A percentile compares a stretch with the other conserved stretches of the same genome.
Evolutionary conservation across 805 yeast genomes (phyloP).

Genomic region (Kurtzmaniella cleridarum): DNA sequence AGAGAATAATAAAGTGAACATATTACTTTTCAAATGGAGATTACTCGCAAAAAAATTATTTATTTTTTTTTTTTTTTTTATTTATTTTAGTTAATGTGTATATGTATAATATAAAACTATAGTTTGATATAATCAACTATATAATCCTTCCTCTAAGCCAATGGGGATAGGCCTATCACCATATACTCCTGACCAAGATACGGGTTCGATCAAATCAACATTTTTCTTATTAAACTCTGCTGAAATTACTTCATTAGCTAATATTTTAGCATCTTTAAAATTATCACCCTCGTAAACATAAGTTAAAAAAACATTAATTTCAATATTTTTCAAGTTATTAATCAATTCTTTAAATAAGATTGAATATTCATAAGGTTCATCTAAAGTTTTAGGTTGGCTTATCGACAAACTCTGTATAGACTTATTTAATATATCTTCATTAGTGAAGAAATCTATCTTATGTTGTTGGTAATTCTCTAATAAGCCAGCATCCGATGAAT

Average conservation of each 20-base stretch:
- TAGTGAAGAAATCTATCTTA: slow-evolving; percentile 19
- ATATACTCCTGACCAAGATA: slow-evolving; percentile 81
- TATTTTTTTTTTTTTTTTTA: too few species aligned
- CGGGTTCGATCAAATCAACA: slow-evolving; percentile 47
- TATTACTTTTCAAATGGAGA: too few species aligned
- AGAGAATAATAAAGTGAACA: too few species aligned
- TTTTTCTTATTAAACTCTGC: slow-evolving; percentile 12
- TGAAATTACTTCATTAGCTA: slow-evolving; percentile 37
- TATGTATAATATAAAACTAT: too few species aligned
- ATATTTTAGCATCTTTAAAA: slow-evolving; percentile 55
- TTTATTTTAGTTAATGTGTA: too few species aligned
- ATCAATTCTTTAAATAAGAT: slow-evolving; percentile 4
- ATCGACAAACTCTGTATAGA: slow-evolving; percentile 26
- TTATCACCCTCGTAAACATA: slow-evolving; percentile 92
- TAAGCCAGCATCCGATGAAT: slow-evolving; percentile 68
- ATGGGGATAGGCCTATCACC: slow-evolving; percentile 65
- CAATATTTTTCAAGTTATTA: slow-evolving; percentile 7
- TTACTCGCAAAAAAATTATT: too few species aligned
- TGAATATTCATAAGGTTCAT: slow-evolving; percentile 8
- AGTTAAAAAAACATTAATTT: slow-evolving; percentile 41
- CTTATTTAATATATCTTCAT: slow-evolving; percentile 25
- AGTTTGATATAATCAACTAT: slow-evolving; percentile 43
- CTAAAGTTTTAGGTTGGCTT: slow-evolving; percentile 8
- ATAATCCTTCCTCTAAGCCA: slow-evolving; percentile 75
- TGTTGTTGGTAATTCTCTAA: slow-evolving; percentile 18